Percentiles rank a stretch among this genome's conserved stretches.
phyloP scores from a whole-genome alignment of 495 filamentous ascomycete genomes.

The Mytilinidion resinicola region DNA sequence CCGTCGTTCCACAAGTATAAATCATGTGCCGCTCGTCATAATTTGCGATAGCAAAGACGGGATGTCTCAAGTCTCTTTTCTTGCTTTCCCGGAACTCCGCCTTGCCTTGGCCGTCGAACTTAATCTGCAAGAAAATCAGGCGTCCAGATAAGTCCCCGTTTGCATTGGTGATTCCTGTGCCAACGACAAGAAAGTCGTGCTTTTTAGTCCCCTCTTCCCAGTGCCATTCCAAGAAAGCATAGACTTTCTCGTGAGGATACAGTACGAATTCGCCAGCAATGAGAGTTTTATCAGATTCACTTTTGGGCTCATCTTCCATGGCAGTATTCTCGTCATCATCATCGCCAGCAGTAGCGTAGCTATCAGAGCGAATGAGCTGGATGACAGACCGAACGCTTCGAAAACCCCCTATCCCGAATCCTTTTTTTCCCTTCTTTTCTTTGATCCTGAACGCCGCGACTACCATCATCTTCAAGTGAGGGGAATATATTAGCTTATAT shows the following conservation, averaged over 20 bases:
- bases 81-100: conserved; percentile 7
- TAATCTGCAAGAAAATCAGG: conserved; percentile 19
- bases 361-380: conserved; percentile 5
- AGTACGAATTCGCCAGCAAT: conserved; percentile 7
- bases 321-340: conserved; percentile 3
- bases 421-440: conserved; percentile 20
- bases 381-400: conserved; percentile 12
- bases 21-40: background rate
- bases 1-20: background rate
- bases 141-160: conserved; percentile 11
- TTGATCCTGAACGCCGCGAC: conserved; percentile 42
- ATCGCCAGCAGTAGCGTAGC: conserved; percentile 4
- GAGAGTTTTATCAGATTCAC: conserved; percentile 2
- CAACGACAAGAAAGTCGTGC: conserved; percentile 23
- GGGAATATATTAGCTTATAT: conserved; percentile 48
- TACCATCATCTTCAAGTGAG: conserved; percentile 46
- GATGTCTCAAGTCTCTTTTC: background rate
- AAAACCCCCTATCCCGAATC: conserved; percentile 8
- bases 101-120: background rate
- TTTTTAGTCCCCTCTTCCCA: conserved; percentile 6
- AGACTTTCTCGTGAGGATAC: conserved; percentile 22
- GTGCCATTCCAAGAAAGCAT: conserved; percentile 27
- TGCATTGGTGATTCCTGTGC: conserved; percentile 19
- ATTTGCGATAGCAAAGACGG: background rate
- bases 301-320: background rate